These are phyloP conservation scores for Plasmodium knowlesi DNA, from an alignment of 169 alveolate species.

Conservation along the genomic window DNA sequence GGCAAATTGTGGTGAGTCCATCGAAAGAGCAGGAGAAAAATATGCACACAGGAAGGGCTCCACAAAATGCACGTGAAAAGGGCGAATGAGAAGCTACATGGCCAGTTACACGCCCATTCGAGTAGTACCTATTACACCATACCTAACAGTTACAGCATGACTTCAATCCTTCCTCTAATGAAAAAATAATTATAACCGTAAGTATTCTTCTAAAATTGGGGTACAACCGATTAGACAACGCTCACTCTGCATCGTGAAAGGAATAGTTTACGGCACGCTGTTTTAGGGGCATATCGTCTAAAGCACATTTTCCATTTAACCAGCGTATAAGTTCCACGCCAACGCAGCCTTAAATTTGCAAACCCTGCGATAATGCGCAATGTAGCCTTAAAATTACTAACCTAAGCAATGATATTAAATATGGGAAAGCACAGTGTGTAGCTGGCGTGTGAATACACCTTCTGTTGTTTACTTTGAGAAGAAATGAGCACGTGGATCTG, in stretches of 20 bases:
- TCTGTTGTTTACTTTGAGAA: not conserved
- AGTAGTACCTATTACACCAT: not conserved
- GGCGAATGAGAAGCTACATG: not conserved
- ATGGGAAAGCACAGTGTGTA: not conserved
- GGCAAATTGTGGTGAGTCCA: not conserved
- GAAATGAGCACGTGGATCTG: not conserved
- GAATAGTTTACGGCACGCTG: not conserved
- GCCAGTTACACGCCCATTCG: not conserved
- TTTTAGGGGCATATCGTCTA: not conserved
- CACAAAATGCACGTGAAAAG: not conserved
- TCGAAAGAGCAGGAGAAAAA: not conserved
- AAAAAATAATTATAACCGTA: not conserved
- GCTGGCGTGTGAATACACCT: not conserved
- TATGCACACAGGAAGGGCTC: not conserved
- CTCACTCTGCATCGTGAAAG: not conserved
- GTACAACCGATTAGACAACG: not conserved
- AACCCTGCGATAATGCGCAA: not conserved
- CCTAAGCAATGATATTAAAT: not conserved
- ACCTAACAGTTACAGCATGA: not conserved
- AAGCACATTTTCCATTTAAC: not conserved
- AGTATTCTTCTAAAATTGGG: not conserved
- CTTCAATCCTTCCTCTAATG: not conserved
- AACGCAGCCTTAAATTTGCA: not conserved
- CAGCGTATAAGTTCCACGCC: not conserved
- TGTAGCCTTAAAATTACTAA: not conserved